Conservation (phyloP, 2,329 filamentous ascomycete species). For the Bipolaris victoriae region DNA sequence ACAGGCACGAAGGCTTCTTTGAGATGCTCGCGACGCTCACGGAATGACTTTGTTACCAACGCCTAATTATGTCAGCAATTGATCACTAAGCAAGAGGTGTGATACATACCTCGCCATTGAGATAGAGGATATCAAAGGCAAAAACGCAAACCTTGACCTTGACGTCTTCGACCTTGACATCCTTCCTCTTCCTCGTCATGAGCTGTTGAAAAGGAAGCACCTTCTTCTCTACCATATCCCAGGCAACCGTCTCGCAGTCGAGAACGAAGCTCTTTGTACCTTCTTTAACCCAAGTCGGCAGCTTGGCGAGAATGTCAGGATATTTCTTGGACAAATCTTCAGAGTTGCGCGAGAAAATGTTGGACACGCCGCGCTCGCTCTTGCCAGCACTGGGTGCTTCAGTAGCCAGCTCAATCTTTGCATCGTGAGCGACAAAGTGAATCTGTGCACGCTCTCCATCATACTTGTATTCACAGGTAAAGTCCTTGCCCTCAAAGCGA, state of each 20-base stretch:
- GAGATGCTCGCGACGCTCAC: constrained; percentile 80
- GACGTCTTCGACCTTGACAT: constrained; percentile 92
- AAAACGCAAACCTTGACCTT: constrained; percentile 98
- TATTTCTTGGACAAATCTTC: constrained; percentile 98
- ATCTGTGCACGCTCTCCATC: constrained; percentile 98
- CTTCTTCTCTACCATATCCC: constrained; percentile 95
- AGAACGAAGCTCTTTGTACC: constrained; percentile 94
- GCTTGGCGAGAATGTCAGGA: constrained; percentile 88
- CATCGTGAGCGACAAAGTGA: constrained; percentile 88
- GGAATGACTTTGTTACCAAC: constrained; percentile 83
- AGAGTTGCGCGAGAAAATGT: constrained; percentile 96
- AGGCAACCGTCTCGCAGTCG: constrained; percentile 98
- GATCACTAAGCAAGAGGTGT: background rate
- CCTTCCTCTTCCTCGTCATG: constrained; percentile 97
- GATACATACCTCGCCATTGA: constrained; percentile 76
- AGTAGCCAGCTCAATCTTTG: constrained; percentile 70
- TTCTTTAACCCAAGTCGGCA: constrained; percentile 86
- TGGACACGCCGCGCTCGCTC: constrained; percentile 74
- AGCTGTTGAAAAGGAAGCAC: constrained; percentile 96
- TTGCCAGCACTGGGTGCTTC: constrained; percentile 66
- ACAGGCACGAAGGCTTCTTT: constrained; percentile 73
- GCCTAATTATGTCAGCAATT: constrained; percentile 54
- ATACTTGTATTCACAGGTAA: constrained; percentile 99
- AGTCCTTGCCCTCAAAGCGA: constrained; percentile 91
- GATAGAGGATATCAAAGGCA: constrained; percentile 91